Conservation (phyloP, 2,329 filamentous ascomycete genomes). For the Periconia macrospinosa region DNA sequence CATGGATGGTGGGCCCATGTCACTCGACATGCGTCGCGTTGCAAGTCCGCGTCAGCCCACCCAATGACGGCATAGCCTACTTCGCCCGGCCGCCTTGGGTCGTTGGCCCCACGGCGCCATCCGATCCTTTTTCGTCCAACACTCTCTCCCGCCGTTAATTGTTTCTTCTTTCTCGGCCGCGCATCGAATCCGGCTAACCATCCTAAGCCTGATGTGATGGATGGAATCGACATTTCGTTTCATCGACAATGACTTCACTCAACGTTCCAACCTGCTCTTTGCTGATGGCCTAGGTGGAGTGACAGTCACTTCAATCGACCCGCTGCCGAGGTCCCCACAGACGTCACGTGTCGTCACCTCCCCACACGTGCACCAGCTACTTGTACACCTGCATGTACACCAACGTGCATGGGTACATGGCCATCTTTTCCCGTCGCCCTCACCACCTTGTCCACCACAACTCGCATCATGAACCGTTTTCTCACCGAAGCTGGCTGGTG, state of each 20-base stretch:
- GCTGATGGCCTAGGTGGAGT: neutral
- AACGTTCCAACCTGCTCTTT: neutral
- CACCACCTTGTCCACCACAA: too few relatives aligned
- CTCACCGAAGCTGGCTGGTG: too few relatives aligned
- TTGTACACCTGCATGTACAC: too few relatives aligned
- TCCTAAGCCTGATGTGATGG: too few relatives aligned
- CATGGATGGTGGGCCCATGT: slow-evolving; percentile 9
- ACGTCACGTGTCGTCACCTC: neutral
- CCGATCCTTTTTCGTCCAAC: slow-evolving; percentile 34
- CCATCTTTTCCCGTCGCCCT: too few relatives aligned
- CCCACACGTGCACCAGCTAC: too few relatives aligned
- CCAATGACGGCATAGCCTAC: slow-evolving; percentile 32
- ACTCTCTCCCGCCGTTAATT: too few relatives aligned
- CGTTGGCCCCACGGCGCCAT: slow-evolving; percentile 18
- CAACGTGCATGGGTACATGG: too few relatives aligned
- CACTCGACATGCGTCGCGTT: slow-evolving; percentile 25
- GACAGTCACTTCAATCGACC: neutral
- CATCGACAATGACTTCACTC: too few relatives aligned
- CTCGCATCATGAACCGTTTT: too few relatives aligned
- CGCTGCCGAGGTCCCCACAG: neutral
- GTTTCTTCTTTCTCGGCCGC: slow-evolving; percentile 37
- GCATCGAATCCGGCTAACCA: slow-evolving; percentile 23
- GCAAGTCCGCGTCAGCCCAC: slow-evolving; percentile 29
- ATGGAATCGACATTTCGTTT: too few relatives aligned
- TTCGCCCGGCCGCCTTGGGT: slow-evolving; percentile 5